Conservation (phyloP, 345 rosid species). For the Gynandropsis gynandra region DNA sequence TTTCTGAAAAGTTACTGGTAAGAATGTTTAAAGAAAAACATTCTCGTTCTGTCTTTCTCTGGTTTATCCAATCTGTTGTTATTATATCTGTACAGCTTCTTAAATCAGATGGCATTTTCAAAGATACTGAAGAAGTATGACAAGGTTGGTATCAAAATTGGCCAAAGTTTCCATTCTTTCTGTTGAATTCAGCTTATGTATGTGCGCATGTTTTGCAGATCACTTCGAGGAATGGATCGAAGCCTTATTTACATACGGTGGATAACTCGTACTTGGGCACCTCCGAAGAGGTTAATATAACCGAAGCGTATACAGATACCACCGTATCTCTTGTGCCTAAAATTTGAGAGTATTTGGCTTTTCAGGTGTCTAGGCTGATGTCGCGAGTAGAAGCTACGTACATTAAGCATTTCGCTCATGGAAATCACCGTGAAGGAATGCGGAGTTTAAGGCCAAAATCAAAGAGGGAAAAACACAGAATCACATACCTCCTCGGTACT, state of each 20-base stretch:
- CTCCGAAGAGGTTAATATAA: constrained; percentile 22
- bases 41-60: too few relatives aligned
- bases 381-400: constrained; percentile 55
- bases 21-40: neutral
- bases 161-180: neutral
- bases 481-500: constrained; percentile 51
- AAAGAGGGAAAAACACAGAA: constrained; percentile 47
- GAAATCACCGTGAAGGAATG: constrained; percentile 57
- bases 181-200: neutral
- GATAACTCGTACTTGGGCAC: constrained; percentile 37
- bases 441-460: constrained; percentile 40
- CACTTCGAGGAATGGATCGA: constrained; percentile 31
- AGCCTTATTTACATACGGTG: constrained; percentile 35
- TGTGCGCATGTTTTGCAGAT: constrained; percentile 21
- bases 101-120: constrained; percentile 30
- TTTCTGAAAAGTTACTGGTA: constrained; percentile 58
- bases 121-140: constrained; percentile 47
- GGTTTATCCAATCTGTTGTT: too few relatives aligned
- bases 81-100: constrained; percentile 23
- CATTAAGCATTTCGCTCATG: constrained; percentile 55
- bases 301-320: neutral
- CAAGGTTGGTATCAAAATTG: constrained; percentile 25
- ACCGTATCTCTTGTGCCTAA: neutral
- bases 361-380: constrained; percentile 40
- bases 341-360: constrained; percentile 5